A percentile compares a stretch with the other conserved stretches of the same genome.
These are phyloP conservation scores for Neostapfia colusana DNA, from an alignment of 176 grass and related monocot genomes.

Conservation along the genomic window DNA sequence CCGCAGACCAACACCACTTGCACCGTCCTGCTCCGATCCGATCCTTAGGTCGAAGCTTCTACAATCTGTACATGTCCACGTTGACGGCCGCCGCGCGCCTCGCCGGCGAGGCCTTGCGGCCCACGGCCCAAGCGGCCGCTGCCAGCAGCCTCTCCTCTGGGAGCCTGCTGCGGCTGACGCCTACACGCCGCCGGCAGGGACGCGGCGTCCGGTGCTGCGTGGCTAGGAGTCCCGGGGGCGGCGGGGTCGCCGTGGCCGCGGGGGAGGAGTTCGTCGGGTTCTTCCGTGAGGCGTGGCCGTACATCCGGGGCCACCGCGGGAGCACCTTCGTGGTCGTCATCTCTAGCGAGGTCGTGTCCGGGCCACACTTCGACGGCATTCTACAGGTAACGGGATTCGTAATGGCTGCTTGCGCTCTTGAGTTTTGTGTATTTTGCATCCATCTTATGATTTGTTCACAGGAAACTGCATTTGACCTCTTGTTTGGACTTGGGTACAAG, in stretches of 20 bases:
- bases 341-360: conserved; percentile 75
- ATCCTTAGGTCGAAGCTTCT: conserved; percentile 19
- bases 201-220: conserved; percentile 41
- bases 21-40: background rate
- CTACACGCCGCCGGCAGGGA: background rate
- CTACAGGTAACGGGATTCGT: conserved; percentile 57
- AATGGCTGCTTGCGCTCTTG: background rate
- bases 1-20: no score
- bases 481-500: background rate
- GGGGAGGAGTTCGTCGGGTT: conserved; percentile 70
- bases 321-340: conserved; percentile 83
- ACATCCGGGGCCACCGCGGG: conserved; percentile 77
- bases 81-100: conserved; percentile 24
- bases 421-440: background rate
- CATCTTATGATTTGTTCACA: background rate
- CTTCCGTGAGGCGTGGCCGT: conserved; percentile 86
- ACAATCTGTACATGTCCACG: conserved; percentile 15
- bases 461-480: background rate
- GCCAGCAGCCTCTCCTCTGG: background rate
- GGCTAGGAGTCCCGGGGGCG: background rate
- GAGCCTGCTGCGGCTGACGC: background rate
- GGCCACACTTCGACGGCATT: conserved; percentile 64
- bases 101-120: conserved; percentile 15
- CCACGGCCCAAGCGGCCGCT: background rate
- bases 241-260: background rate